A percentile compares a stretch with the other conserved stretches of the same genome.
Evolutionary conservation across 75 land plant genomes (phyloP).

Genomic region (Pseudotsuga menziesii): DNA sequence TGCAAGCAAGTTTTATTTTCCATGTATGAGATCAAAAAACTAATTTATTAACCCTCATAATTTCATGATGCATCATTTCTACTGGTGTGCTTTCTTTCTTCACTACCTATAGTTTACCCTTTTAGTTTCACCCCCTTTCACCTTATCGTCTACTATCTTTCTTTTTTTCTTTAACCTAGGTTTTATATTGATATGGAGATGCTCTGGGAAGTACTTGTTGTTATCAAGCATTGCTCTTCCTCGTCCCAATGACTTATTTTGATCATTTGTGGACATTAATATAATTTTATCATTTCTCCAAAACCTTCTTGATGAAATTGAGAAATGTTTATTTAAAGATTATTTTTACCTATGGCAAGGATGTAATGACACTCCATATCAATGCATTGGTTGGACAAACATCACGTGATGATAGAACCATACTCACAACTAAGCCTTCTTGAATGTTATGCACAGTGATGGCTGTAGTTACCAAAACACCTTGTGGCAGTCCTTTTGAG

Average conservation of each 20-base stretch:
- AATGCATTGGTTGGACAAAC: slow-evolving; percentile 84
- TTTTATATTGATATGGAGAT: too few species aligned
- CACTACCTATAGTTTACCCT: too few species aligned
- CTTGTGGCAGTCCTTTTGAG: slow-evolving; percentile 86
- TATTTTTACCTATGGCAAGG: slow-evolving; percentile 79
- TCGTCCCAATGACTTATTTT: not conserved
- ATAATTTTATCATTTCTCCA: not conserved
- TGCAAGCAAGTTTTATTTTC: not conserved
- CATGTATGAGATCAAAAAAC: not conserved
- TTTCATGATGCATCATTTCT: too few species aligned
- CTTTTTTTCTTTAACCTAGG: too few species aligned
- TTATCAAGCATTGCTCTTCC: not conserved
- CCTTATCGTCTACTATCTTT: too few species aligned
- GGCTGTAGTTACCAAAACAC: slow-evolving; percentile 85
- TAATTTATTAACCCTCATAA: not conserved
- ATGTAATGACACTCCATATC: slow-evolving; percentile 97
- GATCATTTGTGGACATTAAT: too few species aligned
- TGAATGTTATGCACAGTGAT: slow-evolving; percentile 98
- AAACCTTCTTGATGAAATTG: not conserved
- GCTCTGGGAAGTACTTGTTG: not conserved
- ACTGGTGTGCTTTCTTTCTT: too few species aligned
- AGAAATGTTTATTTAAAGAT: not conserved
- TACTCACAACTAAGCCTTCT: slow-evolving; percentile 95
- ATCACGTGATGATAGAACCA: slow-evolving; percentile 89
- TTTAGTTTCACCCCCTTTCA: too few species aligned